phyloP scores from a whole-genome alignment of 805 yeast genomes.

The Alloascoidea africana region DNA sequence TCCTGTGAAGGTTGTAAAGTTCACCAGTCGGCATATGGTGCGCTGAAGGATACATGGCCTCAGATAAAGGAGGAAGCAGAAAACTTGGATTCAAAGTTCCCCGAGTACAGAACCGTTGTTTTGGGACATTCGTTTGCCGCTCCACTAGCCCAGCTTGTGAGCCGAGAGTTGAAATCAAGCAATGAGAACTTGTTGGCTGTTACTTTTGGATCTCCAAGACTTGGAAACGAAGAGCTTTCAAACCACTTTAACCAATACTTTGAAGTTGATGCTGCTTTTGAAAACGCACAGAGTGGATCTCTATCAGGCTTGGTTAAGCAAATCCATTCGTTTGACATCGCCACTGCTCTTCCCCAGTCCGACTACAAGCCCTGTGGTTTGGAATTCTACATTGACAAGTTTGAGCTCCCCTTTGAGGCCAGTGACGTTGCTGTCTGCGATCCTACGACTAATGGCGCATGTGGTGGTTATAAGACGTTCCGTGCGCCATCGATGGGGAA shows the following conservation, averaged over 20 bases:
- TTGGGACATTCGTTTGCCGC: neutral
- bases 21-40: no score
- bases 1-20: no score
- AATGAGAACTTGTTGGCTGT: neutral
- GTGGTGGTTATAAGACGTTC: neutral
- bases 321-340: neutral
- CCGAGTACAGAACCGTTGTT: neutral
- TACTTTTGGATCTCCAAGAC: neutral
- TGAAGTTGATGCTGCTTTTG: neutral
- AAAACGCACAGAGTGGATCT: neutral
- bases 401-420: neutral
- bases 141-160: neutral
- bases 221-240: neutral
- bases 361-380: neutral
- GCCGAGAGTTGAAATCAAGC: neutral
- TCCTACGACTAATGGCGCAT: neutral
- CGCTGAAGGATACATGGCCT: no score
- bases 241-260: neutral
- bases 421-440: constrained; percentile 1
- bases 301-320: neutral
- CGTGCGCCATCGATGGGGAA: neutral
- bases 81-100: no score
- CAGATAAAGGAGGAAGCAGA: no score
- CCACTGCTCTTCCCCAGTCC: neutral
- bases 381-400: neutral